These are phyloP conservation scores for Arthrobotrys megalospora DNA, from an alignment of 2,329 filamentous ascomycete genomes.

Conservation along the genomic window DNA sequence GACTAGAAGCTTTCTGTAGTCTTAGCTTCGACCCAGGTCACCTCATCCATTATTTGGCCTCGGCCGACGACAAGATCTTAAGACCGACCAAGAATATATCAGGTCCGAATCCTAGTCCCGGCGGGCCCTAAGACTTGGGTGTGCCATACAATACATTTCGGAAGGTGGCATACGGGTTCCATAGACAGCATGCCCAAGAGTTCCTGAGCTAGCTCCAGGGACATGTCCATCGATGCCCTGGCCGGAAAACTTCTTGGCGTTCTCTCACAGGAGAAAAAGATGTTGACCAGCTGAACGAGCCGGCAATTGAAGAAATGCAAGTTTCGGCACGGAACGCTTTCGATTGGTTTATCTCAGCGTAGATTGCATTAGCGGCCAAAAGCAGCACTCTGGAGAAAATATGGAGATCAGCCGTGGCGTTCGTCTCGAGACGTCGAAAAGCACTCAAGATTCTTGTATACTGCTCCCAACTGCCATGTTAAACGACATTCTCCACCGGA, in stretches of 20 bases:
- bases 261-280: neutral
- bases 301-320: slow-evolving; percentile 21
- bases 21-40: slow-evolving; percentile 8
- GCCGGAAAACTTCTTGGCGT: slow-evolving; percentile 8
- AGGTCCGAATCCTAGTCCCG: slow-evolving; percentile 5
- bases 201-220: slow-evolving; percentile 41
- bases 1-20: slow-evolving; percentile 11
- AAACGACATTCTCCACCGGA: slow-evolving; percentile 13
- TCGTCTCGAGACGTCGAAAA: neutral
- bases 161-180: slow-evolving; percentile 21
- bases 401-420: slow-evolving; percentile 13
- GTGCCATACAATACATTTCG: slow-evolving; percentile 7
- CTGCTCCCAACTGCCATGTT: neutral
- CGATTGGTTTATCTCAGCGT: slow-evolving; percentile 1
- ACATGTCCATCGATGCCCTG: slow-evolving; percentile 12
- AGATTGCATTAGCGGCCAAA: slow-evolving; percentile 6
- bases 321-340: slow-evolving; percentile 27
- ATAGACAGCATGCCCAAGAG: slow-evolving; percentile 35
- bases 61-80: slow-evolving; percentile 24
- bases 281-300: neutral
- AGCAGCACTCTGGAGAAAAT: neutral
- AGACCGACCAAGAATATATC: neutral
- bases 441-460: neutral
- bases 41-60: slow-evolving; percentile 9
- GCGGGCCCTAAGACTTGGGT: neutral